phyloP scores from a whole-genome alignment of 2,329 filamentous ascomycete species.

The Dissoconium aciculare region DNA sequence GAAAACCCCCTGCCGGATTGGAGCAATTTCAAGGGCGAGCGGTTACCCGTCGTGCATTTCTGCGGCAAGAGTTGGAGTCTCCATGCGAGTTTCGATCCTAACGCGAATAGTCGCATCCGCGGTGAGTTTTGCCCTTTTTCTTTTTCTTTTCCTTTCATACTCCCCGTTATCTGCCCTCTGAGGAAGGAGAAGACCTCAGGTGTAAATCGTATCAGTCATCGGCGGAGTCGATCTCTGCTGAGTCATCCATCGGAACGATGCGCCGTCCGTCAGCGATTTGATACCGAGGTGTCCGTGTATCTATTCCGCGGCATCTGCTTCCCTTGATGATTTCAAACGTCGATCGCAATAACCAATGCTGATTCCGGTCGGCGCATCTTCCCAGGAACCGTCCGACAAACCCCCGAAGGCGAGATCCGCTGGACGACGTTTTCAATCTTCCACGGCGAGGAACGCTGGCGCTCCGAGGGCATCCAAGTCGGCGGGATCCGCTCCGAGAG shows the following conservation, averaged over 20 bases:
- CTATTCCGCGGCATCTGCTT: no score
- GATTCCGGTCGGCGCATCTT: no score
- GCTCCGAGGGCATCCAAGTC: conserved; percentile 61
- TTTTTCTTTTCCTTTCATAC: no score
- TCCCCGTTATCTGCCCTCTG: no score
- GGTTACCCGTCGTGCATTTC: conserved; percentile 53
- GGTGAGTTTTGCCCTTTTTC: conserved; percentile 37
- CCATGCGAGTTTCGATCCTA: conserved; percentile 51
- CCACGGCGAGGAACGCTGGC: conserved; percentile 53
- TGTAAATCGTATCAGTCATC: no score
- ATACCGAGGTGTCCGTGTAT: no score
- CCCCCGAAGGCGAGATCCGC: conserved; percentile 53
- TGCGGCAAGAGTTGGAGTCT: conserved; percentile 46
- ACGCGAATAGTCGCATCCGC: conserved; percentile 50
- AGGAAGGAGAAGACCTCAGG: no score
- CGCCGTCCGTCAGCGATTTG: no score
- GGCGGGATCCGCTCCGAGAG: conserved; percentile 50
- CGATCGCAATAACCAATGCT: no score
- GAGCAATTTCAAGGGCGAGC: conserved; percentile 17
- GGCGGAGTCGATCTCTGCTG: no score
- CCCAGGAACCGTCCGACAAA: conserved; percentile 47
- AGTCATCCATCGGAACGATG: no score
- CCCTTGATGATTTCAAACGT: no score
- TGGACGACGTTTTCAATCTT: conserved; percentile 59
- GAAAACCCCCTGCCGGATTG: conserved; percentile 14